Evolutionary conservation across 345 rosid genomes (phyloP), one percentile per base, ranked within the genome.

Genomic region (Turnera subulata): DNA sequence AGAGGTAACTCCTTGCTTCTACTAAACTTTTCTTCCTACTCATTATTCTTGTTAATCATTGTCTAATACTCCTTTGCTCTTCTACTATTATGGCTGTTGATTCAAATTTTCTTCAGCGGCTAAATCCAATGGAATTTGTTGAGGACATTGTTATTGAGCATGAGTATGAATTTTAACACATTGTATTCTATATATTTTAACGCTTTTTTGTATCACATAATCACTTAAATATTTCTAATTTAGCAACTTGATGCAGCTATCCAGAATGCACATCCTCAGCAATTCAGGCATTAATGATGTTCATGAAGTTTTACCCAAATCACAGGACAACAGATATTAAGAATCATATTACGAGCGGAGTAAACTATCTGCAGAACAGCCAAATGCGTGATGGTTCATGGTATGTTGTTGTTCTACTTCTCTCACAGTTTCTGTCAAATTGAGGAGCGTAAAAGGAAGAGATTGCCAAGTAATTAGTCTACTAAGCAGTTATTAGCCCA

Each of bases 381-480:
- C 91, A 85, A 69, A 66, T 17, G 51, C 63, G 69, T 0, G 81
- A 82, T 51, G 92, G 92, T 63, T 75, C 75, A 42, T 81, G 91
- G 92, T 78, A 23, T 17, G 8, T 33, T 14, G 4, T 13, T 16
- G 11, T 11, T n/a, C n/a, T 18, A 44, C 14, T 52, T 19, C n/a
- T 37, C n/a, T 12, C n/a, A 40, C 11, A 10, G 45, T n/a, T n/a
- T n/a, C n/a, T n/a, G n/a, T n/a, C n/a, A n/a, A n/a, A n/a, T n/a
- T n/a, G n/a, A n/a, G n/a, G n/a, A n/a, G n/a, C n/a, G n/a, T n/a
- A n/a, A n/a, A n/a, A n/a, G n/a, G n/a, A n/a, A n/a, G n/a, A n/a
- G n/a, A n/a, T n/a, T n/a, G n/a, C n/a, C n/a, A n/a, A n/a, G n/a
- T n/a, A n/a, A n/a, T n/a, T n/a, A n/a, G n/a, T n/a, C n/a, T n/a